Conservation (phyloP, 495 filamentous ascomycete genomes). For the Penicillium longicatenatum region DNA sequence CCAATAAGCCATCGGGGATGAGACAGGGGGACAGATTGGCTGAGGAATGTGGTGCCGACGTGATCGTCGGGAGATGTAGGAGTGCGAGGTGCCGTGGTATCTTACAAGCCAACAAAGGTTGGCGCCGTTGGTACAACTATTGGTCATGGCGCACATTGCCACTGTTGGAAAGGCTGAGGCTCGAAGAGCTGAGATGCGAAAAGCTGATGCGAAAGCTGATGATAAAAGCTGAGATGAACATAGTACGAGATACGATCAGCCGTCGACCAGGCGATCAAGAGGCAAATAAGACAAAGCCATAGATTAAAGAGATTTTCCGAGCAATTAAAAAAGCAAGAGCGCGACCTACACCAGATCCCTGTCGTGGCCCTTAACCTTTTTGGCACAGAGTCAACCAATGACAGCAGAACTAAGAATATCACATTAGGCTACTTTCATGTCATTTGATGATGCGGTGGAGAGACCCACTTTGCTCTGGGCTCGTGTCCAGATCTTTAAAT, state of each 20-base stretch:
- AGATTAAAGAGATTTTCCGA: neutral
- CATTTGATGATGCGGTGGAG: neutral
- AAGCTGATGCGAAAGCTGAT: too few species aligned
- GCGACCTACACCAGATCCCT: neutral
- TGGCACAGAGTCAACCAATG: neutral
- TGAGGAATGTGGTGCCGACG: neutral
- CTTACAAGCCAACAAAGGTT: neutral
- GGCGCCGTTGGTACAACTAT: neutral
- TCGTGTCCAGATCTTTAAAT: constrained; percentile 6
- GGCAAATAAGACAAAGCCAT: constrained; percentile 6
- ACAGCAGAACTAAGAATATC: neutral
- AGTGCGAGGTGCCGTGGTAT: neutral
- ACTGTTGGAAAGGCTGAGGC: neutral
- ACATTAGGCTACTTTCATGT: constrained; percentile 1
- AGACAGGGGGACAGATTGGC: neutral
- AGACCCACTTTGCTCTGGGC: neutral
- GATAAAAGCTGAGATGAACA: neutral
- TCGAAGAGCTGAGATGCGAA: too few species aligned
- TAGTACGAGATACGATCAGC: constrained; percentile 1
- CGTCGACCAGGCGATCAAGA: neutral
- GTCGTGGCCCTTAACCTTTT: neutral
- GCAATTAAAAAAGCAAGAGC: neutral
- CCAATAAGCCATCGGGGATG: neutral
- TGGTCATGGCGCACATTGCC: neutral
- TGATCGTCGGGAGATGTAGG: neutral